phyloP scores from a whole-genome alignment of 1,139 yeast genomes.

The Blastobotrys elegans region DNA sequence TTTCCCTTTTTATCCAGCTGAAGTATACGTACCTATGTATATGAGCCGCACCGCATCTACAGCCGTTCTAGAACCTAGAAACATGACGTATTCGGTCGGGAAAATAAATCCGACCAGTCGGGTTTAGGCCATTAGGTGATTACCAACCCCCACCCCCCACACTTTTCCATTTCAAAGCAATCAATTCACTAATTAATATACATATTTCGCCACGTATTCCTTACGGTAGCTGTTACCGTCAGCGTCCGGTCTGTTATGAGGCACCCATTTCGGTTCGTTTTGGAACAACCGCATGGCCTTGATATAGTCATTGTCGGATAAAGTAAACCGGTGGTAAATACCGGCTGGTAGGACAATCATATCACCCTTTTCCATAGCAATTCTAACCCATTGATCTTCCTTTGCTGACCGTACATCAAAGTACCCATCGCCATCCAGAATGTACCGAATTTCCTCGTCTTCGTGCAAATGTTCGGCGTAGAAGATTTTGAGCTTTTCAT shows the following conservation, averaged over 20 bases:
- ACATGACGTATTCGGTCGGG: too few relatives aligned
- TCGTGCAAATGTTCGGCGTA: constrained; percentile 90
- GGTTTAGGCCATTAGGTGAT: too few relatives aligned
- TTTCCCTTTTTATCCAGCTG: too few relatives aligned
- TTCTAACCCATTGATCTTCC: constrained; percentile 72
- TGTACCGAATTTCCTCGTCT: constrained; percentile 93
- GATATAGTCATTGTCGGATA: constrained; percentile 57
- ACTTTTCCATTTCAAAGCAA: too few relatives aligned
- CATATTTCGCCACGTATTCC: constrained; percentile 34
- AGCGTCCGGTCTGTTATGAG: constrained; percentile 61
- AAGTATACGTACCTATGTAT: too few relatives aligned
- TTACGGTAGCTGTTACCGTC: constrained; percentile 40
- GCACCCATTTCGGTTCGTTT: constrained; percentile 96
- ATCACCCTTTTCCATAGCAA: constrained; percentile 60
- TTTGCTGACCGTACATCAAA: constrained; percentile 73
- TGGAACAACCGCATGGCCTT: constrained; percentile 80
- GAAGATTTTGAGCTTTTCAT: constrained; percentile 62
- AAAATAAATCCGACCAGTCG: too few relatives aligned
- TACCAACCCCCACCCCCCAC: too few relatives aligned
- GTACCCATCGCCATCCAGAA: constrained; percentile 85
- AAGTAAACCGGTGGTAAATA: constrained; percentile 85
- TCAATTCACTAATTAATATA: too few relatives aligned
- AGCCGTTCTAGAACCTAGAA: too few relatives aligned
- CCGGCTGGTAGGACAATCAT: constrained; percentile 72
- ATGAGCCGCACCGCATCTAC: too few relatives aligned